Evolutionary conservation across 768 basidiomycete species (phyloP).

Genomic region (Calocera cornea): DNA sequence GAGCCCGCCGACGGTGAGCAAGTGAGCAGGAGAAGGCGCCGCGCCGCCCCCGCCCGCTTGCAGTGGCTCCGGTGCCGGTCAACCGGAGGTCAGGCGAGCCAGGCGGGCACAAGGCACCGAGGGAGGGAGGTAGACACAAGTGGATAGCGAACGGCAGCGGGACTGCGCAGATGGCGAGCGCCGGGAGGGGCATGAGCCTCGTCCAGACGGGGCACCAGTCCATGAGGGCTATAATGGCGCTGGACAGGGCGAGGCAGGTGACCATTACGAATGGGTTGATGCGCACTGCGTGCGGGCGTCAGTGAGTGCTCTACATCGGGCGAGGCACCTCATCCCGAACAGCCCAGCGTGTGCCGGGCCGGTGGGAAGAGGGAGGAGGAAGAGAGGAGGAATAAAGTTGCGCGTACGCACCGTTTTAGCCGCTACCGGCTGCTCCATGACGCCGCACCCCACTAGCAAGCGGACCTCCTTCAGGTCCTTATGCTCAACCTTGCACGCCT

Average conservation of each 20-base stretch:
- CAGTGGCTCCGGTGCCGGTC: too few species aligned
- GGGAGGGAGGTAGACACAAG: conserved; percentile 36
- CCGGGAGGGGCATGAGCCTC: conserved; percentile 31
- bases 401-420: conserved; percentile 49
- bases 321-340: too few species aligned
- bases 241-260: conserved; percentile 48
- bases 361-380: too few species aligned
- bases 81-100: too few species aligned
- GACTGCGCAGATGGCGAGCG: conserved; percentile 48
- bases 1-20: conserved; percentile 46
- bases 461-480: conserved; percentile 47
- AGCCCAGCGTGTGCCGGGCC: too few species aligned
- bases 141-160: conserved; percentile 55
- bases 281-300: conserved; percentile 45
- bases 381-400: conserved; percentile 33
- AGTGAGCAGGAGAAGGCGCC: neutral
- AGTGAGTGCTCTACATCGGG: too few species aligned
- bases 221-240: conserved; percentile 44
- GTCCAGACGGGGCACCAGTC: conserved; percentile 47
- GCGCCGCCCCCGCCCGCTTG: too few species aligned
- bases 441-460: conserved; percentile 50
- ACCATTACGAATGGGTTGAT: conserved; percentile 44
- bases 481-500: conserved; percentile 39
- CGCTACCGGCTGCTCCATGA: conserved; percentile 50
- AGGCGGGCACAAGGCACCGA: too few species aligned